Evolutionary conservation across 805 yeast genomes (phyloP).

Genomic region (Yarrowia sp.): DNA sequence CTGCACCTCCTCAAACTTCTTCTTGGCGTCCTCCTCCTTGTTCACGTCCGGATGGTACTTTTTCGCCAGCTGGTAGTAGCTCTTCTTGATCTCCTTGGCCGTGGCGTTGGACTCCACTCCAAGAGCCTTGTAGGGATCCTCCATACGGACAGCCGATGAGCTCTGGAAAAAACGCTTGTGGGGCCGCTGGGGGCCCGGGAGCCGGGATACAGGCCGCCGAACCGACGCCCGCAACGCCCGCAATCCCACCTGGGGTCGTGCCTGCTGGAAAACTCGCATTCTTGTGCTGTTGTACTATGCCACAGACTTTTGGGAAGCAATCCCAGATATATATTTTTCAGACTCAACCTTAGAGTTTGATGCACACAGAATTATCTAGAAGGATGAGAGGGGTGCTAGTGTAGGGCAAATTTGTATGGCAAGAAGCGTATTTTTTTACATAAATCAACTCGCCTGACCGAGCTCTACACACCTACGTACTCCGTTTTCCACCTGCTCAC

Average conservation of each 20-base stretch:
- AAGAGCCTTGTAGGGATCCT: slow-evolving; percentile 83
- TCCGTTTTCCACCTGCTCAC: too few relatives aligned
- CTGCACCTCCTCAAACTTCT: slow-evolving; percentile 88
- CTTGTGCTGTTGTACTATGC: too few relatives aligned
- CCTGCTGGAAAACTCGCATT: slow-evolving; percentile 27
- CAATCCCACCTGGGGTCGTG: slow-evolving; percentile 23
- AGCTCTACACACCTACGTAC: neutral
- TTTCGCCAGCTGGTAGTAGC: slow-evolving; percentile 92
- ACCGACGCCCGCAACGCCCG: slow-evolving; percentile 9
- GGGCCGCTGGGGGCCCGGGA: neutral
- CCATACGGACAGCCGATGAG: slow-evolving; percentile 41
- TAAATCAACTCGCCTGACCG: neutral
- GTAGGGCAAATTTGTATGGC: neutral
- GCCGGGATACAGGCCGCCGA: too few relatives aligned
- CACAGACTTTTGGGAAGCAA: neutral
- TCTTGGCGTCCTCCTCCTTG: slow-evolving; percentile 86
- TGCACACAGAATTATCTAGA: slow-evolving; percentile 12
- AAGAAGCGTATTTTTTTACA: neutral
- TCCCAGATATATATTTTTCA: slow-evolving; percentile 13
- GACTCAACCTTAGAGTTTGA: neutral
- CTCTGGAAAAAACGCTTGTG: slow-evolving; percentile 1
- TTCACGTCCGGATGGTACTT: slow-evolving; percentile 96
- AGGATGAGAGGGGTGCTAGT: neutral
- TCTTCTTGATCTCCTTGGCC: slow-evolving; percentile 87
- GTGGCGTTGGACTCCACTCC: slow-evolving; percentile 79